A percentile compares a stretch with the other conserved stretches of the same genome.
These are phyloP conservation scores for Aspergillus melleus DNA, from an alignment of 2,329 filamentous ascomycete genomes.

Conservation along the genomic window DNA sequence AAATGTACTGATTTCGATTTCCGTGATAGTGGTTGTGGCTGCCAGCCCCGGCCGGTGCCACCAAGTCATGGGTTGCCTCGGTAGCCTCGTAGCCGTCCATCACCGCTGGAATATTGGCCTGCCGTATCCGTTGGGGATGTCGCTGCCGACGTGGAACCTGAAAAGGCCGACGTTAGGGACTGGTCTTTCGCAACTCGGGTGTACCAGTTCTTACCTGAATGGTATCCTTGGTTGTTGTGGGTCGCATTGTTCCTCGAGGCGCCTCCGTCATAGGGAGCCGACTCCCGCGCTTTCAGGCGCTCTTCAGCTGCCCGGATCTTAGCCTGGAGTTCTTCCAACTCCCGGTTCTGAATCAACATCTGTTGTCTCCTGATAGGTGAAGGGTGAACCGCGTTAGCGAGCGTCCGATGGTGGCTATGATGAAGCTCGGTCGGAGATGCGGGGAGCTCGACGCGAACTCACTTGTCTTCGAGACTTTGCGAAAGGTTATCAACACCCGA, in stretches of 20 bases:
- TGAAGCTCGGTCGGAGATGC: background rate
- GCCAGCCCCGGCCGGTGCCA: constrained; percentile 9
- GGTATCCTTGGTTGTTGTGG: constrained; percentile 20
- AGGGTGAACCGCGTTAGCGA: background rate
- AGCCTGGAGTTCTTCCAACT: constrained; percentile 83
- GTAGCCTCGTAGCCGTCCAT: constrained; percentile 24
- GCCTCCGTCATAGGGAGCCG: constrained; percentile 15
- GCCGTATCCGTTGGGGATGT: constrained; percentile 23
- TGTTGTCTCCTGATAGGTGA: constrained; percentile 66
- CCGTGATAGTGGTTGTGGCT: constrained; percentile 3
- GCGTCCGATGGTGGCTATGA: no score
- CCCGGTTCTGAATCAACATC: constrained; percentile 70
- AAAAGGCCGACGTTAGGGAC: constrained; percentile 13
- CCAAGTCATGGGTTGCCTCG: constrained; percentile 18
- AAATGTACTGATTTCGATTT: constrained; percentile 10
- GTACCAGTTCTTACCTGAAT: constrained; percentile 21
- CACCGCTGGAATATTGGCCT: constrained; percentile 25
- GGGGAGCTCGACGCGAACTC: constrained; percentile 20
- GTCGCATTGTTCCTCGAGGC: constrained; percentile 11
- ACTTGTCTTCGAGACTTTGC: constrained; percentile 80
- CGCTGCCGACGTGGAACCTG: constrained; percentile 18
- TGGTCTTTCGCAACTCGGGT: background rate
- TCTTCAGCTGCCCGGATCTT: constrained; percentile 83
- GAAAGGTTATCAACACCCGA: constrained; percentile 72
- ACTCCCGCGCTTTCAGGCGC: constrained; percentile 57